These are phyloP conservation scores for Phytophthora hybrid DNA, from an alignment of 352 stramenopile genomes.

Conservation along the genomic window DNA sequence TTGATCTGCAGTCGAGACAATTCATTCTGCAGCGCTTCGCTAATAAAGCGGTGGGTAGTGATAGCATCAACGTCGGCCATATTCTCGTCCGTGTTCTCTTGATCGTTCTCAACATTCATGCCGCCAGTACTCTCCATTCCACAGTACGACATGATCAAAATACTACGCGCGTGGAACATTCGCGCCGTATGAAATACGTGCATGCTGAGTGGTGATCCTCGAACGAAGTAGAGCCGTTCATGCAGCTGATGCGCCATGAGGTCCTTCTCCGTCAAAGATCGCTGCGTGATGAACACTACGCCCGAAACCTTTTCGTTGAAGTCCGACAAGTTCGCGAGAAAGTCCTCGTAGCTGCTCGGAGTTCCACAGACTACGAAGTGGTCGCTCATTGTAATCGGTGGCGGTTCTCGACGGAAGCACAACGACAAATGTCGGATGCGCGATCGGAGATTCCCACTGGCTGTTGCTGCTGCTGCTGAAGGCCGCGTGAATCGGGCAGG, in stretches of 20 bases:
- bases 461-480: conserved; percentile 14
- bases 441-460: conserved; percentile 19
- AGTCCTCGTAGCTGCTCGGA: conserved; percentile 63
- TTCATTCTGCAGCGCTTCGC: conserved; percentile 69
- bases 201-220: conserved; percentile 72
- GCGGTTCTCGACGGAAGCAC: conserved; percentile 44
- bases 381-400: conserved; percentile 44
- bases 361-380: conserved; percentile 81
- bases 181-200: conserved; percentile 61
- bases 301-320: conserved; percentile 44
- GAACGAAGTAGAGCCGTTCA: conserved; percentile 72
- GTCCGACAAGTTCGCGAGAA: conserved; percentile 63
- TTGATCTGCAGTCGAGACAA: conserved; percentile 25
- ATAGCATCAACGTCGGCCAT: conserved; percentile 83
- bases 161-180: conserved; percentile 66
- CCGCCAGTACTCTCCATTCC: conserved; percentile 50
- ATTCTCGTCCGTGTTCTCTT: conserved; percentile 68
- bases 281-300: conserved; percentile 69
- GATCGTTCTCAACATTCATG: conserved; percentile 33
- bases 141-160: conserved; percentile 79
- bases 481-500: conserved; percentile 25
- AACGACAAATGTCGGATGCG: conserved; percentile 43
- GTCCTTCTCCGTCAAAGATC: conserved; percentile 60
- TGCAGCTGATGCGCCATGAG: conserved; percentile 51
- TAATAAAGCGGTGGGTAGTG: conserved; percentile 80